Evolutionary conservation across 75 land plant species (phyloP).

Genomic region (Pseudotsuga menziesii): DNA sequence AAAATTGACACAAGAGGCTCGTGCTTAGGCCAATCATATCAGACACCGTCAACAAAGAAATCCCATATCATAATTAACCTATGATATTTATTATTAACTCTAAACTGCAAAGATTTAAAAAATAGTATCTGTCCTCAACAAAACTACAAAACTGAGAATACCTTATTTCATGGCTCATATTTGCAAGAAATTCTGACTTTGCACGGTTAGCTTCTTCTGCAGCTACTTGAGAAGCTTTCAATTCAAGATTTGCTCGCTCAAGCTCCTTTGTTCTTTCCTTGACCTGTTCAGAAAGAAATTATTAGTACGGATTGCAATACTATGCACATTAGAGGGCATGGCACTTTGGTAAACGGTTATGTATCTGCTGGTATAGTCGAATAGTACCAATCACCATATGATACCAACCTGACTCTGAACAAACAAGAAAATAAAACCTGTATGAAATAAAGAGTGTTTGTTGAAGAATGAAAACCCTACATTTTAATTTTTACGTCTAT

Average conservation of each 20-base stretch:
- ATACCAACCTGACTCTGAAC: conserved; percentile 3
- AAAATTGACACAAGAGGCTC: not conserved
- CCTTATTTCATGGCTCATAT: conserved; percentile 55
- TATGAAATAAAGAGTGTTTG: not conserved
- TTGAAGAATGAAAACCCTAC: not conserved
- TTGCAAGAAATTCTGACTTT: conserved; percentile 44
- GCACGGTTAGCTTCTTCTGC: conserved; percentile 50
- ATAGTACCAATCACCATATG: not conserved
- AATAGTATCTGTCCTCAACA: not conserved
- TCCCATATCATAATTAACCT: too few relatives aligned
- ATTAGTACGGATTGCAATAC: not conserved
- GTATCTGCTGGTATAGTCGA: not conserved
- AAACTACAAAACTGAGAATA: not conserved
- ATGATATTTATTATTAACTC: not conserved
- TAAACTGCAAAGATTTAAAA: not conserved
- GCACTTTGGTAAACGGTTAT: not conserved
- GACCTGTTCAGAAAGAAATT: conserved; percentile 17
- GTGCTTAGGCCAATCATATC: not conserved
- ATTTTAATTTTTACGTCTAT: not conserved
- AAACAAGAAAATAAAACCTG: not conserved
- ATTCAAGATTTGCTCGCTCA: conserved; percentile 30
- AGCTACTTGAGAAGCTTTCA: conserved; percentile 41
- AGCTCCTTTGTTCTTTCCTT: conserved; percentile 33
- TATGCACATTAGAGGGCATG: not conserved
- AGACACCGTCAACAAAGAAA: not conserved